Conservation (phyloP, 352 stramenopile species). For the Pythium monospermum region DNA sequence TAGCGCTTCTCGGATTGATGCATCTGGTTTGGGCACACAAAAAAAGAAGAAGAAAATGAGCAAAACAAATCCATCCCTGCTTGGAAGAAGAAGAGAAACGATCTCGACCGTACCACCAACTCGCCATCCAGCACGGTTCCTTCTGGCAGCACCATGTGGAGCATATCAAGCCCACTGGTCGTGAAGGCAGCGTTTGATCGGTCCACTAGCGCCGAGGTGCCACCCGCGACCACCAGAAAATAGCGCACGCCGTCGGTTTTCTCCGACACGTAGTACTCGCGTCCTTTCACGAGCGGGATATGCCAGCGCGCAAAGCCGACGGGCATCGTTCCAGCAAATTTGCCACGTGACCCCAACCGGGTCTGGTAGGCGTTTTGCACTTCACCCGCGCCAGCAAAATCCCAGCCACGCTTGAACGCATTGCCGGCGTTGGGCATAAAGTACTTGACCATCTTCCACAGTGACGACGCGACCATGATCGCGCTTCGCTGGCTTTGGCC, state of each 20-base stretch:
- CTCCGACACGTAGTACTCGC: constrained; percentile 87
- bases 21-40: constrained; percentile 35
- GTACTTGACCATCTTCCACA: constrained; percentile 83
- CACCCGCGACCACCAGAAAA: constrained; percentile 80
- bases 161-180: constrained; percentile 67
- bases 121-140: constrained; percentile 89
- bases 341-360: constrained; percentile 59
- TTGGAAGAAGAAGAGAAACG: no score
- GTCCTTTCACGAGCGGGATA: constrained; percentile 77
- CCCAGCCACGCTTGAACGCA: constrained; percentile 75
- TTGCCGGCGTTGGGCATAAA: constrained; percentile 80
- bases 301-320: constrained; percentile 89
- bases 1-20: constrained; percentile 78
- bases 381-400: constrained; percentile 62
- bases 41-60: constrained; percentile 2
- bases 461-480: constrained; percentile 48
- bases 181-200: constrained; percentile 76
- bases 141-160: constrained; percentile 75
- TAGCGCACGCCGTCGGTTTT: constrained; percentile 91
- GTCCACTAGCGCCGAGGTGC: constrained; percentile 65
- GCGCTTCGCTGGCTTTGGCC: constrained; percentile 69
- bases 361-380: constrained; percentile 78
- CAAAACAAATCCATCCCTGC: neutral
- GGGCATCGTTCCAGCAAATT: constrained; percentile 89
- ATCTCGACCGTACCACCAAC: constrained; percentile 55